Evolutionary conservation across 73 alveolate species (phyloP).

Genomic region (Tetrahymena elliotti): DNA sequence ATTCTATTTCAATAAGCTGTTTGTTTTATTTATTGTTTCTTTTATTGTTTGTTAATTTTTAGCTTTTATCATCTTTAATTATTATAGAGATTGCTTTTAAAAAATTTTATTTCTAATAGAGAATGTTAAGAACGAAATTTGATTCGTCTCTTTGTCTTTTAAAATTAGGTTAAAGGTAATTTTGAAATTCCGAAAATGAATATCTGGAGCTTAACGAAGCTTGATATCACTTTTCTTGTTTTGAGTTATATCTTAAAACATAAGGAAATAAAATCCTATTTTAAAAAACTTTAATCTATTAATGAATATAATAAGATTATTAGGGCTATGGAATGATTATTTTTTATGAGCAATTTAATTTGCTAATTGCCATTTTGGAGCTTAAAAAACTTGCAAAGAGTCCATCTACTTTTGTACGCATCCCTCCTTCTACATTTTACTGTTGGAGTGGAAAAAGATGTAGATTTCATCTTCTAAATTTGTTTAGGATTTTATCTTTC

Average conservation of each 20-base stretch:
- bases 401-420: neutral
- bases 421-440: neutral
- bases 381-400: neutral
- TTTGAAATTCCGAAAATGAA: neutral
- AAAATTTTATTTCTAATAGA: too few relatives aligned
- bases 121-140: neutral
- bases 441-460: neutral
- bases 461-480: neutral
- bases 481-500: neutral
- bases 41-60: too few relatives aligned
- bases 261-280: neutral
- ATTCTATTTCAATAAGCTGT: too few relatives aligned
- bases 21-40: too few relatives aligned
- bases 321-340: neutral
- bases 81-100: too few relatives aligned
- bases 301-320: neutral
- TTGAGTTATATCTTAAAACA: neutral
- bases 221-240: neutral
- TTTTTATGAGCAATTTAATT: neutral
- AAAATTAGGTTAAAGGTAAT: neutral
- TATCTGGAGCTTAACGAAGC: neutral
- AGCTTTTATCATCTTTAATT: too few relatives aligned
- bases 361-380: neutral
- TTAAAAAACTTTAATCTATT: neutral
- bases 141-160: neutral